Evolutionary conservation across 2,329 filamentous ascomycete genomes (phyloP).

Genomic region (Colletotrichum gigasporum): DNA sequence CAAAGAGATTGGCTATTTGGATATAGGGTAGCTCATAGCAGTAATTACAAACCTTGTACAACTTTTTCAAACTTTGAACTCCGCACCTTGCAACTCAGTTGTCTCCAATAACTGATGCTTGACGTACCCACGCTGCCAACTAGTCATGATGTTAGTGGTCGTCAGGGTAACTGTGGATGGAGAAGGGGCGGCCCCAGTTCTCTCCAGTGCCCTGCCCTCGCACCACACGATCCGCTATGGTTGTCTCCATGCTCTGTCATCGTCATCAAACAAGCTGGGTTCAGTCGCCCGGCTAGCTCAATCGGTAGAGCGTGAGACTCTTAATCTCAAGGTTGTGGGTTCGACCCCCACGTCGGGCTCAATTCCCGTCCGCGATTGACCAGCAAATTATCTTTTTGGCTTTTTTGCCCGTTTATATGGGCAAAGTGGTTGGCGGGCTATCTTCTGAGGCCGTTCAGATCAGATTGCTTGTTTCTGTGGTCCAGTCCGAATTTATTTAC

Average conservation of each 20-base stretch:
- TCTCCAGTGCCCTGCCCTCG: slow-evolving; percentile 12
- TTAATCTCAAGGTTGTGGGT: slow-evolving; percentile 69
- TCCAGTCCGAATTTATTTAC: no score
- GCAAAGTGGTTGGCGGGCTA: no score
- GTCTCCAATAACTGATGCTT: no score
- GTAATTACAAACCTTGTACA: slow-evolving; percentile 26
- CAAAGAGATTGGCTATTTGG: slow-evolving; percentile 3
- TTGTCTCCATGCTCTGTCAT: neutral
- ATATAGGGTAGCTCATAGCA: slow-evolving; percentile 14
- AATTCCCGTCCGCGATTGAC: slow-evolving; percentile 17
- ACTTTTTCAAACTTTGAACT: neutral
- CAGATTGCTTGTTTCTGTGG: no score
- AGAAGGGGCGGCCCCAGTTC: slow-evolving; percentile 8
- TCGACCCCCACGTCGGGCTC: slow-evolving; percentile 46
- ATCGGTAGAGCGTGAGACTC: slow-evolving; percentile 81
- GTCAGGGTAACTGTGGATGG: neutral
- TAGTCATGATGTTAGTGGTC: neutral
- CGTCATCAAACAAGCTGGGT: slow-evolving; percentile 16
- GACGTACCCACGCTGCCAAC: neutral
- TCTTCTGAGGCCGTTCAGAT: no score
- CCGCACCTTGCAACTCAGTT: neutral
- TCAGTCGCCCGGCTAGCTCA: slow-evolving; percentile 67
- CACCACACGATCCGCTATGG: neutral
- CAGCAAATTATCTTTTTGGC: neutral
- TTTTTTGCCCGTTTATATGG: neutral